phyloP scores from a whole-genome alignment of 768 basidiomycete genomes.

The Auricularia sp. region DNA sequence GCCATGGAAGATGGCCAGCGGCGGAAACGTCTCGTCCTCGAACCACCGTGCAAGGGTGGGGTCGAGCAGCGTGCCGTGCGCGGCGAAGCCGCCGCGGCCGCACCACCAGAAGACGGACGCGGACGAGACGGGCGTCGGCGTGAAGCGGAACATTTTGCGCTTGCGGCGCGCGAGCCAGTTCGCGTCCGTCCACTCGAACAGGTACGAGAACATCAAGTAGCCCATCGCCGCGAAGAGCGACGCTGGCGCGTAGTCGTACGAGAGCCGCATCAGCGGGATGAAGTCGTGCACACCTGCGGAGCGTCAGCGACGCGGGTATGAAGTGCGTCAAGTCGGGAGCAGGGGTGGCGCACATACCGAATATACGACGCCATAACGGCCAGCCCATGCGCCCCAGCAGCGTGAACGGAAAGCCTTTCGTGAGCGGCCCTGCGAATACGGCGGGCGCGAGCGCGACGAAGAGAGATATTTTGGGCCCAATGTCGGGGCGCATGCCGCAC shows the following conservation, averaged over 20 bases:
- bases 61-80: conserved; percentile 28
- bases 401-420: conserved; percentile 36
- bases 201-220: conserved; percentile 38
- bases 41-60: conserved; percentile 24
- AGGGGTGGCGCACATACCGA: conserved; percentile 18
- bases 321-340: too few species aligned
- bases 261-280: conserved; percentile 38
- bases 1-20: conserved; percentile 31
- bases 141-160: conserved; percentile 41
- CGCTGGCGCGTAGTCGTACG: conserved; percentile 33
- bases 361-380: conserved; percentile 33
- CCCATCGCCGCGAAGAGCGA: conserved; percentile 30
- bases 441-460: conserved; percentile 41
- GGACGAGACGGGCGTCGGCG: conserved; percentile 33
- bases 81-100: conserved; percentile 33
- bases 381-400: conserved; percentile 33
- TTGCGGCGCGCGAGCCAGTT: conserved; percentile 38
- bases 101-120: conserved; percentile 25
- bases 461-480: conserved; percentile 31
- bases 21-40: conserved; percentile 32
- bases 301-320: too few species aligned
- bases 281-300: conserved; percentile 35
- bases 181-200: conserved; percentile 37
- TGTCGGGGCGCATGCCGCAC: conserved; percentile 34
- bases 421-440: conserved; percentile 38